Evolutionary conservation across 2,329 filamentous ascomycete genomes (phyloP).

Genomic region (Scytalidium lignicola): DNA sequence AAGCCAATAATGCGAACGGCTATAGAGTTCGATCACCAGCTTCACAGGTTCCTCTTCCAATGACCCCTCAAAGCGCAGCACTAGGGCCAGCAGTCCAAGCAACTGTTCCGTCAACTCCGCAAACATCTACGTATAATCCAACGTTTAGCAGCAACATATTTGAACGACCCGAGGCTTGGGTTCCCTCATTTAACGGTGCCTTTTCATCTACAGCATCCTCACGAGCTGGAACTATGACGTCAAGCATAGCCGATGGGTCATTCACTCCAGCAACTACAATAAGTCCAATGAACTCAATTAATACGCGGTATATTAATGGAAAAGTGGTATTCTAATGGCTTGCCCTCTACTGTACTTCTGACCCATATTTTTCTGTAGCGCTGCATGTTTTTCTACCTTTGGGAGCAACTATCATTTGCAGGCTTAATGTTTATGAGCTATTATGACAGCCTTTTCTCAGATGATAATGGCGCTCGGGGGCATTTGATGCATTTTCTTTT

Average conservation of each 20-base stretch:
- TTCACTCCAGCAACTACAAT: conserved; percentile 21
- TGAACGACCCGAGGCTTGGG: conserved; percentile 24
- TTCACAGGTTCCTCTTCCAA: conserved; percentile 59
- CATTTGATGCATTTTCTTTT: background rate
- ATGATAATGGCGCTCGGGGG: background rate
- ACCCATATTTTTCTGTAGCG: background rate
- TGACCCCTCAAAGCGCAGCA: conserved; percentile 84
- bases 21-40: conserved; percentile 31
- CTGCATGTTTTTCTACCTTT: background rate
- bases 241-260: conserved; percentile 19
- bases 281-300: conserved; percentile 21
- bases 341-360: background rate
- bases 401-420: background rate
- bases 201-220: conserved; percentile 17
- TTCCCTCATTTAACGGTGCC: conserved; percentile 19
- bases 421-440: background rate
- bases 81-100: conserved; percentile 86
- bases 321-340: conserved; percentile 18
- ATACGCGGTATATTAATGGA: conserved; percentile 22
- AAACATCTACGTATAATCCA: conserved; percentile 22
- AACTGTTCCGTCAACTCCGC: conserved; percentile 70
- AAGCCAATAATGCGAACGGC: conserved; percentile 11
- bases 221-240: conserved; percentile 27
- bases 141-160: conserved; percentile 27
- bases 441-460: background rate